Evolutionary conservation across 768 basidiomycete genomes (phyloP), one percentile per base, ranked within the genome.

Genomic region (Mycena belliarum): DNA sequence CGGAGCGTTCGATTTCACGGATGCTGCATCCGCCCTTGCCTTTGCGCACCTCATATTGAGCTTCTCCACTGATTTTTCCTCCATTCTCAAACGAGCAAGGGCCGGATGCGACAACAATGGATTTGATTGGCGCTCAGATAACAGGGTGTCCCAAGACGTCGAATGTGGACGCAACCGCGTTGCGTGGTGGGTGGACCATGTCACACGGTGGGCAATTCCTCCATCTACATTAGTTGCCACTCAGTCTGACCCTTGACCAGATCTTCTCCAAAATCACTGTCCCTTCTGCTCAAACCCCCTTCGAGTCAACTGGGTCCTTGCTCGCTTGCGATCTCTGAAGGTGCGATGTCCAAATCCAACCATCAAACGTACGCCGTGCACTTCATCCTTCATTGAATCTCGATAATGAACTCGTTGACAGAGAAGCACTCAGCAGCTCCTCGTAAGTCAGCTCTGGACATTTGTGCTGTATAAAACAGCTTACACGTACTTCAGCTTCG

Each of bases 51-150:
- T 59, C 28, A 24, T 59, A 1, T 24, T 59, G 9, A 24, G 16
- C 16, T 46, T 59, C 11, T 26, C 47, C 4, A 8, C 16, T 24
- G 40, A 53, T 4, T 43, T 59, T 23, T 11, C 58, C 20, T 4
- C 24, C 24, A 42, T 58, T 16, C 21, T 16, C 21, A 14, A 54
- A 12, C 33, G 47, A 26, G 35, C 41, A 28, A 29, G 1, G 2
- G 33, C 32, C 37, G 29, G 32, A 49, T 59, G 32, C 48, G 42
- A 43, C 24, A 54, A 53, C 47, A 49, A 54, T 32, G 41, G 33
- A 20, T 32, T 59, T 14, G 40, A 49, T 54, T 59, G 58, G 58
- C 58, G 52, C 24, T 35, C 52, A 6, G 58, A 59, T 49, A 44
- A 40, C 20, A 16, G 40, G 20, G 15, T 21, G 3, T 42, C 47